These are phyloP conservation scores for Globisporangium spiculum DNA, from an alignment of 352 stramenopile genomes.

Conservation along the genomic window DNA sequence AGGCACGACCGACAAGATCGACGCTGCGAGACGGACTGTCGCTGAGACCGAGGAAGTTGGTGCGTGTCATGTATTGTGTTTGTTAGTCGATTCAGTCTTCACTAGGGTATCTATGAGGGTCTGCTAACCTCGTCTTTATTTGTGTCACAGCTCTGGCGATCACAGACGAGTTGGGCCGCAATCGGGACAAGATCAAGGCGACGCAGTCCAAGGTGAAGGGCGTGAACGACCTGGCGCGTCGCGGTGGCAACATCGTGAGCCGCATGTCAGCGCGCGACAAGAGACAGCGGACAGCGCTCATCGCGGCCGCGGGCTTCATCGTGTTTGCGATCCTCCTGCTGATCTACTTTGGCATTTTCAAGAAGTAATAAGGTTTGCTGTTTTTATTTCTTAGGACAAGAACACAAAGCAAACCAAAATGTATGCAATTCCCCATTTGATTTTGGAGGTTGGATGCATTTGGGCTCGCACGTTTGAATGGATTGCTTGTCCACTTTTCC, in stretches of 20 bases:
- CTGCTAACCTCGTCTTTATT: neutral
- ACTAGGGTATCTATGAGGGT: neutral
- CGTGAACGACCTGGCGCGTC: constrained; percentile 83
- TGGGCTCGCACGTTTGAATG: neutral
- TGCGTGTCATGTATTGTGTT: constrained; percentile 24
- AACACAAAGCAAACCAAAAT: neutral
- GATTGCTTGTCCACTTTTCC: no score
- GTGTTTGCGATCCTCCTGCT: constrained; percentile 79
- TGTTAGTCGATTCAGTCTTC: no score
- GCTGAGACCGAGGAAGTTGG: constrained; percentile 86
- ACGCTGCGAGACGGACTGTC: constrained; percentile 75
- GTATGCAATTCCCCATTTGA: constrained; percentile 6
- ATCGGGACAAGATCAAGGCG: constrained; percentile 84
- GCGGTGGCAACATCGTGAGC: constrained; percentile 77
- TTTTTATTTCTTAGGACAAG: neutral
- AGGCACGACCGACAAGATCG: constrained; percentile 76
- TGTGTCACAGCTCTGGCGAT: constrained; percentile 52
- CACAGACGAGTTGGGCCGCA: constrained; percentile 76
- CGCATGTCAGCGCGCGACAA: constrained; percentile 86
- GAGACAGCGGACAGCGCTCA: constrained; percentile 69
- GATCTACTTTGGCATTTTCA: constrained; percentile 90
- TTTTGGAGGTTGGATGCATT: constrained; percentile 1
- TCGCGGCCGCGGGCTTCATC: constrained; percentile 75
- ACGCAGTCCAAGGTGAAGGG: constrained; percentile 81
- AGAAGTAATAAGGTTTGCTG: constrained; percentile 44